Percentiles rank a stretch among this genome's conserved stretches.
Evolutionary conservation across 805 yeast genomes (phyloP).

Genomic region (Zygotorulaspora danielsina): DNA sequence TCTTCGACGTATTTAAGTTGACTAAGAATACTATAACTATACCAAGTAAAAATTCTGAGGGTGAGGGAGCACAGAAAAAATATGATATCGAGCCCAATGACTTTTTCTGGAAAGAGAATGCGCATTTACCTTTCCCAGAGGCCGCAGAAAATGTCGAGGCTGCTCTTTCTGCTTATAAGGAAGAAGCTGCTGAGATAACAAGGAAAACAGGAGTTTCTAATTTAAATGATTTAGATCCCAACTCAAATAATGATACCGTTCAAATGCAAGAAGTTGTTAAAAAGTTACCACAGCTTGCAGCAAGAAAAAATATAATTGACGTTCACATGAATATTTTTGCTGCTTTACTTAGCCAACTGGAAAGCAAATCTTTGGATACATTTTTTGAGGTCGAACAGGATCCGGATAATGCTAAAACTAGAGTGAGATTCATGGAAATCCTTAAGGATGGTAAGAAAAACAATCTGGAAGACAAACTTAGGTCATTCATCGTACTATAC

Average conservation of each 20-base stretch:
- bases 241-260: conserved; percentile 49
- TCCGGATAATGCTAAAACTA: conserved; percentile 47
- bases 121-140: conserved; percentile 92
- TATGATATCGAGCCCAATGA: conserved; percentile 91
- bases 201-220: conserved; percentile 65
- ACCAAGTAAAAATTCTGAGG: conserved; percentile 38
- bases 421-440: conserved; percentile 56
- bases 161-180: conserved; percentile 75
- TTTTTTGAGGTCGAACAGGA: conserved; percentile 93
- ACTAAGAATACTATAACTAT: conserved; percentile 77
- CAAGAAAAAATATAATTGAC: conserved; percentile 82
- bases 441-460: conserved; percentile 49
- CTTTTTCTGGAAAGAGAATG: conserved; percentile 83
- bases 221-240: conserved; percentile 66
- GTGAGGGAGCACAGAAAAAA: conserved; percentile 44
- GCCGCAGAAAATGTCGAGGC: conserved; percentile 96
- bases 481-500: conserved; percentile 81
- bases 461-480: conserved; percentile 75
- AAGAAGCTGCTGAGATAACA: conserved; percentile 84
- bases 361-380: conserved; percentile 81
- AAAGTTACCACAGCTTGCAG: conserved; percentile 86
- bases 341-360: conserved; percentile 72
- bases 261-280: conserved; percentile 84
- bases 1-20: conserved; percentile 83
- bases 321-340: conserved; percentile 96